Conservation (phyloP, 148 eudicot genomes). For the Simmondsia chinensis region DNA sequence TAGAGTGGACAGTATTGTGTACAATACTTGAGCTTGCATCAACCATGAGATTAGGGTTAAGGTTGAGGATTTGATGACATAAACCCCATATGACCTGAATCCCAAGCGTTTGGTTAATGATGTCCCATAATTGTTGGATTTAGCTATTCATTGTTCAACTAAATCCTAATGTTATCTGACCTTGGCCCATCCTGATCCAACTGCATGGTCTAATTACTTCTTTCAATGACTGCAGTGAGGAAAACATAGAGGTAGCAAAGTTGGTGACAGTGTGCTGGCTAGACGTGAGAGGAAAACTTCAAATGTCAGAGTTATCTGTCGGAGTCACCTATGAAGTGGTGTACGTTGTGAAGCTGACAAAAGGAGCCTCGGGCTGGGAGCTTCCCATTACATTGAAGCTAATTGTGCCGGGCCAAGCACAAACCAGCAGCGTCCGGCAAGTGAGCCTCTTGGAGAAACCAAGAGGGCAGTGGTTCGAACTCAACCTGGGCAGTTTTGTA, state of each 20-base stretch:
- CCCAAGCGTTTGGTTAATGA: too few relatives aligned
- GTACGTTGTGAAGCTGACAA: slow-evolving; percentile 20
- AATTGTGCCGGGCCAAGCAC: slow-evolving; percentile 8
- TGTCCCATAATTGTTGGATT: not conserved
- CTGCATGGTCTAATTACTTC: too few relatives aligned
- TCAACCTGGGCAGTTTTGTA: slow-evolving; percentile 13
- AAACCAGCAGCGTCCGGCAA: slow-evolving; percentile 8
- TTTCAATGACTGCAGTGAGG: slow-evolving; percentile 28
- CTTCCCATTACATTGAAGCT: slow-evolving; percentile 12
- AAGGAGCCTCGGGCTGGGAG: slow-evolving; percentile 25
- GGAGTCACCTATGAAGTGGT: slow-evolving; percentile 12
- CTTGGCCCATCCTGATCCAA: too few relatives aligned
- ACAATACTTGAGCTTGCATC: too few relatives aligned
- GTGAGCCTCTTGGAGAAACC: slow-evolving; percentile 16
- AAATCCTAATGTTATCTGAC: too few relatives aligned
- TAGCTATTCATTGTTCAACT: too few relatives aligned
- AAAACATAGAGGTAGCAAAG: slow-evolving; percentile 23
- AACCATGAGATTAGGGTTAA: too few relatives aligned
- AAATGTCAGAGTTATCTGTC: slow-evolving; percentile 15
- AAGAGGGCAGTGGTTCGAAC: slow-evolving; percentile 19
- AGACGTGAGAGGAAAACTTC: slow-evolving; percentile 17
- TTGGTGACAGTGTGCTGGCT: slow-evolving; percentile 17
- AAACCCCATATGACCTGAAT: too few relatives aligned
- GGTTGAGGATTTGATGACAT: too few relatives aligned
- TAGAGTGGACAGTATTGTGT: too few relatives aligned